Evolutionary conservation across 805 yeast species (phyloP), one percentile per base, ranked within the genome.

Genomic region (Saccharomycopsis selenospora): DNA sequence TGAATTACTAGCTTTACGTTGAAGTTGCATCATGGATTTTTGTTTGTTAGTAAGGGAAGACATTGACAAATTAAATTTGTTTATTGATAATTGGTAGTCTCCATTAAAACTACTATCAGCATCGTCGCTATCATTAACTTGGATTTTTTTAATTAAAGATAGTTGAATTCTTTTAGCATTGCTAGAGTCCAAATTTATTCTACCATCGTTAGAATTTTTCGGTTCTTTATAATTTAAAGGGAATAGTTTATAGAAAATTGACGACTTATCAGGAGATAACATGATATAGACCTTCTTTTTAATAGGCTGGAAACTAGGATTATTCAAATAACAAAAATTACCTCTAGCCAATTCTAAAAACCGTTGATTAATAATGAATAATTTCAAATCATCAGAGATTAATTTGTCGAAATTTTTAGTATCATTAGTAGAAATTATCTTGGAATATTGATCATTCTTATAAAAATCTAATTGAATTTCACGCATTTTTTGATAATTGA

Each of bases 391-490:
- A 6, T 43, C 49, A 8, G 46, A 14, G 7, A 52, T 25, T n/a
- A 26, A 42, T 7, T 30, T 26, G 28, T 49, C 42, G 27, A 38
- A 52, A 11, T n/a, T 27, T 29, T 49, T 33, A 17, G 49, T 29
- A 23, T 52, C 53, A 5, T 30, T 24, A 25, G 18, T 22, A 13
- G 40, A 36, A 18, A 46, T 18, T 11, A 23, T 40, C 14, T 42
- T 45, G 29, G 42, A 40, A 38, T 49, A 52, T 40, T 52, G 55
- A 25, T 52, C 46, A 40, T 52, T 47, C 23, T 47, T 43, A 17
- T 46, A 42, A n/a, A 52, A 49, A 10, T 24, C 38, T 25, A 49
- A 30, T 30, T 52, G 55, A 7, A 47, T 33, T 27, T 42, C 27
- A 8, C 33, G 42, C 22, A 52, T 50, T 24, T 42, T 46, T n/a